Base-by-base conservation (phyloP, 345 rosid genomes). In the Toxicodendron radicans region DNA sequence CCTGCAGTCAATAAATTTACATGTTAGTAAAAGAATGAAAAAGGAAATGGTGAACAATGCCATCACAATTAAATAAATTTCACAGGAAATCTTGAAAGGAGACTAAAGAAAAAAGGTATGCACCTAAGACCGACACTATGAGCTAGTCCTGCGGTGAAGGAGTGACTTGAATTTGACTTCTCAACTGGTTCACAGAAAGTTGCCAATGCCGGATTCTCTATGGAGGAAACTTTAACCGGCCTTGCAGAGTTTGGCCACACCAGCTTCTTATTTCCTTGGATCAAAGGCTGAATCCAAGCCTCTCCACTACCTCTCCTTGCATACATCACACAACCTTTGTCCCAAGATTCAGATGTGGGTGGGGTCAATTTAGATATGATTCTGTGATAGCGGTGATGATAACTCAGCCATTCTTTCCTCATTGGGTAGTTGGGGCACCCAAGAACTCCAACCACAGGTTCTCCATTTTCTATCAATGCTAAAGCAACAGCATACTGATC, bases 361-460 rank as follows among this genome's bases (percentile, higher is more conserved):
- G 85, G 80, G 45, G 83, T 81, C 71, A 84, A 63, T 74, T 83
- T 84, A 1, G 90, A 86, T 68, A 86, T 79, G n/a, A 87, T 83
- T 69, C 88, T 81, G 43, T 87, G 88, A 74, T 87, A 84, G 3
- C 86, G 81, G 32, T 87, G 88, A 27, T 83, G 90, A 76, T 87
- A 84, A 68, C 79, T 79, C 38, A 87, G 69, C 88, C 90, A 87
- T 64, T 84, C 88, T 53, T 84, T 84, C 60, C 80, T 81, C 90
- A 84, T 84, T 6, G 90, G 88, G 70, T 87, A 87, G 61, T 87
- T 87, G 17, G 90, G 90, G 78, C 90, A 87, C 20, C 90, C 90
- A 2, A 87, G 88, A 74, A 87, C 86, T 68, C 90, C 90, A 7
- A 87, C 75, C 72, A 83, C 90, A 38, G 83, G 84, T 57, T 87